Evolutionary conservation across 805 yeast genomes (phyloP).

Genomic region (Blastobotrys chiropterorum): DNA sequence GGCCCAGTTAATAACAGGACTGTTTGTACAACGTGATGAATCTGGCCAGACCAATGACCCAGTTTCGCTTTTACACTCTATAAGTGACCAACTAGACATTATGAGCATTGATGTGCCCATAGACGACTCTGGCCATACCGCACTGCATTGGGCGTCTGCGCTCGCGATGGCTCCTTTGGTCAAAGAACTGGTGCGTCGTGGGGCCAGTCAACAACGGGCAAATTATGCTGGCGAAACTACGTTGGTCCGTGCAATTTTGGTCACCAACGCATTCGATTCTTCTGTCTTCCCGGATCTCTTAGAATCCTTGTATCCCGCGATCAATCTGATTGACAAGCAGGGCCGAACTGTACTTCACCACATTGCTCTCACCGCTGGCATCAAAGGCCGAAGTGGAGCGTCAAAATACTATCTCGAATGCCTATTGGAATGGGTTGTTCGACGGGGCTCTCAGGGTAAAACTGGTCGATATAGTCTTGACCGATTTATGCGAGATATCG

Average conservation of each 20-base stretch:
- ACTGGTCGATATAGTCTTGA: slow-evolving; percentile 45
- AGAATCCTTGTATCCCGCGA: slow-evolving; percentile 68
- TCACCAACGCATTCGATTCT: slow-evolving; percentile 74
- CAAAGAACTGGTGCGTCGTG: slow-evolving; percentile 56
- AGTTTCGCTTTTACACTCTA: slow-evolving; percentile 6
- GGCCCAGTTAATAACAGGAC: slow-evolving; percentile 4
- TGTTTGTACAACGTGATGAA: slow-evolving; percentile 4
- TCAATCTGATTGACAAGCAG: slow-evolving; percentile 57
- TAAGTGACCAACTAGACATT: slow-evolving; percentile 18
- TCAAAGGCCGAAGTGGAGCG: slow-evolving; percentile 66
- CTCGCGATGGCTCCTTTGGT: slow-evolving; percentile 73
- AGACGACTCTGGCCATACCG: slow-evolving; percentile 89
- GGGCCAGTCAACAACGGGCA: slow-evolving; percentile 63
- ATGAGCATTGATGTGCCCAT: slow-evolving; percentile 76
- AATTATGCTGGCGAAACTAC: slow-evolving; percentile 87
- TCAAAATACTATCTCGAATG: slow-evolving; percentile 68
- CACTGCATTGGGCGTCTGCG: slow-evolving; percentile 94
- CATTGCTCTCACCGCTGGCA: slow-evolving; percentile 72
- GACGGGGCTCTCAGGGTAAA: slow-evolving; percentile 39
- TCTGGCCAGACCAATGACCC: slow-evolving; percentile 1
- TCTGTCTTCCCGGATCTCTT: slow-evolving; percentile 67
- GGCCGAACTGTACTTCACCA: slow-evolving; percentile 83
- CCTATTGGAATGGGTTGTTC: slow-evolving; percentile 71
- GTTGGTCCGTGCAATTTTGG: slow-evolving; percentile 74
- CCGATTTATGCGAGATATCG: slow-evolving; percentile 58